Conservation (phyloP, 176 grass and related monocot genomes). For the Sorghum bicolor region Sorghum_bicolor_NCBIv3 NC_012876.2:63691501-63692000, state of each 20-base stretch:
- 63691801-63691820: slow-evolving; percentile 2
- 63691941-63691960: slow-evolving; percentile 66
- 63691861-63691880: background rate
- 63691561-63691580: no score
- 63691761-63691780: slow-evolving; percentile 6
- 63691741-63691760: background rate
- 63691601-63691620: no score
- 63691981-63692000: slow-evolving; percentile 35
- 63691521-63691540: no score
- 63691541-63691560: no score
- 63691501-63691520: no score
- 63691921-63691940: slow-evolving; percentile 40
- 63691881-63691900: background rate
- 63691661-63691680: background rate
- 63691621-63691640: no score
- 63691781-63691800: slow-evolving; percentile 5
- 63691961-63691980: slow-evolving; percentile 89
- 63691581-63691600: no score
- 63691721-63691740: background rate
- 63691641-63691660: slow-evolving; percentile 19
- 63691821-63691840: slow-evolving; percentile 21
- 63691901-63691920: slow-evolving; percentile 22
- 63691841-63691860: slow-evolving; percentile 9
- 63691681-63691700: background rate
- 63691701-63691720: slow-evolving; percentile 31